Evolutionary conservation across 2,329 filamentous ascomycete species (phyloP).

Genomic region (Colletotrichum neosansevieriae): DNA sequence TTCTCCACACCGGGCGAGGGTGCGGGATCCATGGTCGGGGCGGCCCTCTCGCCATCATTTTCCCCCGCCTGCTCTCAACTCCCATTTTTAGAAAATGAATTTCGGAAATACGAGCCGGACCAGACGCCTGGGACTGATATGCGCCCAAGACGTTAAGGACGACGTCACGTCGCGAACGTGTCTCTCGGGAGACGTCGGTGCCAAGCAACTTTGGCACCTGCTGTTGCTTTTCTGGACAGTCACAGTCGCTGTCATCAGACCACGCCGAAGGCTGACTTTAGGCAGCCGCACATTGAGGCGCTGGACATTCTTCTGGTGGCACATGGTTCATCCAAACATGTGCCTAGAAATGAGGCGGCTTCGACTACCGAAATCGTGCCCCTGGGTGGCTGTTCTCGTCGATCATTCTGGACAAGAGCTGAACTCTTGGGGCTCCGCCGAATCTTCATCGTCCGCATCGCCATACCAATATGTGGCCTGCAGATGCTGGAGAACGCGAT

Average conservation of each 20-base stretch:
- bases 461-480: constrained; percentile 1
- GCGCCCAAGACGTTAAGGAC: constrained; percentile 9
- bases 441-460: constrained; percentile 8
- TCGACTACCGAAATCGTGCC: constrained; percentile 24
- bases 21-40: constrained; percentile 2
- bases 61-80: constrained; percentile 12
- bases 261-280: constrained; percentile 2
- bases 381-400: constrained; percentile 24
- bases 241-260: constrained; percentile 8
- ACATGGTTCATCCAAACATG: constrained; percentile 23
- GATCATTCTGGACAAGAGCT: constrained; percentile 31
- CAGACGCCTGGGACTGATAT: constrained; percentile 25
- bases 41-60: constrained; percentile 6
- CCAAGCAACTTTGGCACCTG: constrained; percentile 2
- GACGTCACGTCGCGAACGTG: constrained; percentile 6
- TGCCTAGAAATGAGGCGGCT: constrained; percentile 11
- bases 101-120: constrained; percentile 32
- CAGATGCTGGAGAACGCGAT: not conserved
- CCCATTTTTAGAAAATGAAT: constrained; percentile 33
- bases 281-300: not conserved
- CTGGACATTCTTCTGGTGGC: constrained; percentile 5
- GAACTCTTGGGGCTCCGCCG: not conserved
- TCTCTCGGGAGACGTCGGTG: not conserved
- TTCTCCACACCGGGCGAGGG: constrained; percentile 28
- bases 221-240: not conserved